Percentiles rank a stretch among this genome's conserved stretches.
These are phyloP conservation scores for Leptodermis oblonga DNA, from an alignment of 257 asterid species.

Conservation along the genomic window DNA sequence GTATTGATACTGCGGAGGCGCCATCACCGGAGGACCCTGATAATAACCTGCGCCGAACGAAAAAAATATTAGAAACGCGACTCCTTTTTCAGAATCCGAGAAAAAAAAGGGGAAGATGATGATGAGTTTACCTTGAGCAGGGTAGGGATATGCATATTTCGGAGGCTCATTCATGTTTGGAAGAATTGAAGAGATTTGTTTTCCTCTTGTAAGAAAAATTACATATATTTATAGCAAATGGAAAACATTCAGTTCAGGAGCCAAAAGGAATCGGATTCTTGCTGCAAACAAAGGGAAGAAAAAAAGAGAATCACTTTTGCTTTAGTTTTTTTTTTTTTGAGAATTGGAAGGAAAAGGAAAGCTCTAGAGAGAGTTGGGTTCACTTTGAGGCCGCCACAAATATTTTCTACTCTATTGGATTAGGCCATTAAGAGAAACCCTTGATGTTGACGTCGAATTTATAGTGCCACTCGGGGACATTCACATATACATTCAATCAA, in stretches of 20 bases:
- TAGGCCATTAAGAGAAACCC: no score
- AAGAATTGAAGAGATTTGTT: not conserved
- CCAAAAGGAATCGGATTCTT: constrained; percentile 5
- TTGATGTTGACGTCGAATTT: not conserved
- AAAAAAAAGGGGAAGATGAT: no score
- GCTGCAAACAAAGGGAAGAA: not conserved
- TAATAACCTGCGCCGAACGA: constrained; percentile 45
- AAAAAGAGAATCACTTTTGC: constrained; percentile 1
- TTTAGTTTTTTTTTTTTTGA: not conserved
- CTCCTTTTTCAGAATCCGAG: no score
- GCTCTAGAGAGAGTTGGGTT: not conserved
- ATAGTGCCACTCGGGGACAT: not conserved
- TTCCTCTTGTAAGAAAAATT: not conserved
- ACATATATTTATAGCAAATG: not conserved
- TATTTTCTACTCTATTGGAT: no score
- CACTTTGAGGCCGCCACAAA: no score
- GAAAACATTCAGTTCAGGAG: not conserved
- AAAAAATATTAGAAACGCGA: no score
- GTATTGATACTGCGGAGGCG: constrained; percentile 56
- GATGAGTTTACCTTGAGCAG: constrained; percentile 49
- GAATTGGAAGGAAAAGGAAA: constrained; percentile 8
- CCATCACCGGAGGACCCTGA: constrained; percentile 77
- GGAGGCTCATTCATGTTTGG: constrained; percentile 48
- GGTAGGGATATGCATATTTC: constrained; percentile 62
- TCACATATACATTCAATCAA: not conserved